These are phyloP conservation scores for Zopfia rhizophila DNA, from an alignment of 2,329 filamentous ascomycete genomes.

Conservation along the genomic window DNA sequence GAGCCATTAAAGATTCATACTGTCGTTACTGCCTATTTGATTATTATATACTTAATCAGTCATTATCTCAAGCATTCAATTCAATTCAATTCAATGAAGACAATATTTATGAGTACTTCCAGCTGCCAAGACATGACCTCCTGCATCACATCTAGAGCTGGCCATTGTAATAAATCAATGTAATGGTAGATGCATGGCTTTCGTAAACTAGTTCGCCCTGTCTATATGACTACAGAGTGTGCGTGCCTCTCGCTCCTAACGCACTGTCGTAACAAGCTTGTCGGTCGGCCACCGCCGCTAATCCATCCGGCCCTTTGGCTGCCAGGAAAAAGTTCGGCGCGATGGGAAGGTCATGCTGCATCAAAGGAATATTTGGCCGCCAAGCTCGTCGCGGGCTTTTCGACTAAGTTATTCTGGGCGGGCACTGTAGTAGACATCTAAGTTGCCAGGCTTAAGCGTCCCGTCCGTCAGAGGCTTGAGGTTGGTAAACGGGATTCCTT, in stretches of 20 bases:
- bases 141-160: no score
- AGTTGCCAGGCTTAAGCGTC: slow-evolving; percentile 32
- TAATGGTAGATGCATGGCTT: slow-evolving; percentile 53
- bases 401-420: slow-evolving; percentile 39
- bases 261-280: slow-evolving; percentile 33
- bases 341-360: slow-evolving; percentile 28
- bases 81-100: no score
- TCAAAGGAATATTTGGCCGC: slow-evolving; percentile 43
- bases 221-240: slow-evolving; percentile 51
- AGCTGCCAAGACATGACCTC: no score
- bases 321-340: slow-evolving; percentile 52
- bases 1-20: no score
- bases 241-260: slow-evolving; percentile 50
- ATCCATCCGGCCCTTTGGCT: slow-evolving; percentile 51
- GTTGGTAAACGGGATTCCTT: slow-evolving; percentile 32
- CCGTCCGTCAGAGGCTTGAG: slow-evolving; percentile 26
- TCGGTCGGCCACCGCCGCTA: slow-evolving; percentile 31
- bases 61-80: no score
- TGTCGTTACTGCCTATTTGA: no score
- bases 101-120: no score
- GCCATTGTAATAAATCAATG: slow-evolving; percentile 52
- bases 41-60: no score
- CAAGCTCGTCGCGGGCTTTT: slow-evolving; percentile 37
- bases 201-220: slow-evolving; percentile 48
- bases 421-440: slow-evolving; percentile 44